These are phyloP conservation scores for Trichoderma atroviride DNA, from an alignment of 2,329 filamentous ascomycete genomes.

Conservation along the genomic window DNA sequence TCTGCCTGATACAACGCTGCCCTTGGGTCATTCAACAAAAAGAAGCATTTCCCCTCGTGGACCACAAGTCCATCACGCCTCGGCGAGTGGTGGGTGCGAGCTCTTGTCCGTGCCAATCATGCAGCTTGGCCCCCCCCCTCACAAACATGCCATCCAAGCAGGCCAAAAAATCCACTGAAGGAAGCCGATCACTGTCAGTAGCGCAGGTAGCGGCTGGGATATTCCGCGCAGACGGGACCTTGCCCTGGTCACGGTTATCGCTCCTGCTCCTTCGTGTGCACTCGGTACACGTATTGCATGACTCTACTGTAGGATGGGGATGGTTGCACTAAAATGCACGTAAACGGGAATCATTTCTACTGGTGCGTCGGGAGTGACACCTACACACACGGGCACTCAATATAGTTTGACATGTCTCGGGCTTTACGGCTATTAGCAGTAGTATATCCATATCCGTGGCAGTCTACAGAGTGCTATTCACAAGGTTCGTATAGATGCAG, in stretches of 20 bases:
- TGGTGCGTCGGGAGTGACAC: not conserved
- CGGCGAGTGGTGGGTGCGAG: not conserved
- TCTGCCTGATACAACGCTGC: not conserved
- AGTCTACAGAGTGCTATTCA: not conserved
- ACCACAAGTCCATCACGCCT: not conserved
- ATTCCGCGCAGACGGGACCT: not conserved
- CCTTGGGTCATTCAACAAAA: not conserved
- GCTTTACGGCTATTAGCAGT: not conserved
- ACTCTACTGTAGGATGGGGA: not conserved
- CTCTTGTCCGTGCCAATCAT: not conserved
- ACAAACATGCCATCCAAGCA: not conserved
- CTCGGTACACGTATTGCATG: not conserved
- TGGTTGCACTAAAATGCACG: not conserved
- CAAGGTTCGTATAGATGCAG: not conserved
- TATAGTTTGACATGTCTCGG: not conserved
- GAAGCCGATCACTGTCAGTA: not conserved
- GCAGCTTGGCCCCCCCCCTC: not conserved
- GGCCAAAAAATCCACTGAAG: not conserved
- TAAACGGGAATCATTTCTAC: not conserved
- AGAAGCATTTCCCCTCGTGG: not conserved
- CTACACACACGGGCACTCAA: not conserved
- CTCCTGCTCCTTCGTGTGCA: not conserved
- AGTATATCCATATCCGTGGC: not conserved
- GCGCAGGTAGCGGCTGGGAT: not conserved
- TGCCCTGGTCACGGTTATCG: not conserved